Evolutionary conservation across 352 stramenopile species (phyloP).

Genomic region (Phytophthora gonapodyides): DNA sequence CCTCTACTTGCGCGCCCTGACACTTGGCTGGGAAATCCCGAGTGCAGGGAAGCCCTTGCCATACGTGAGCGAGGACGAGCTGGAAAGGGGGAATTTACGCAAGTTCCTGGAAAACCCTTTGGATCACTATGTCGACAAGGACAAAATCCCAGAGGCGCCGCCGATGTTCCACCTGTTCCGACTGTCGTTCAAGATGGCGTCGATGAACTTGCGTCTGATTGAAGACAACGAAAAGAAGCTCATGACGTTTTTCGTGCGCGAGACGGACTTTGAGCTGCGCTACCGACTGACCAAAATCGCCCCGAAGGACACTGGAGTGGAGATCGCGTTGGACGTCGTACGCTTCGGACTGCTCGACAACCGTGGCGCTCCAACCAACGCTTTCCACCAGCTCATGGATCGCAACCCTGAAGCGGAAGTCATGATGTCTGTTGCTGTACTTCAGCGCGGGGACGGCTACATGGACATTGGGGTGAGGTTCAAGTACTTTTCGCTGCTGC

Average conservation of each 20-base stretch:
- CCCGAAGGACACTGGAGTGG: conserved; percentile 44
- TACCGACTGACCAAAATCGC: conserved; percentile 54
- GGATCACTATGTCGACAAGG: conserved; percentile 61
- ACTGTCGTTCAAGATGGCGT: conserved; percentile 60
- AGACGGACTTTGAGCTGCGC: conserved; percentile 51
- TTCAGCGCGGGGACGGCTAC: conserved; percentile 54
- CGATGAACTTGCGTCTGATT: conserved; percentile 54
- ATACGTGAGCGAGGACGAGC: conserved; percentile 44
- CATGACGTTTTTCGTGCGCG: conserved; percentile 60
- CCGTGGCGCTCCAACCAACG: conserved; percentile 62
- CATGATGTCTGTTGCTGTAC: conserved; percentile 60
- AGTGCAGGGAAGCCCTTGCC: conserved; percentile 54
- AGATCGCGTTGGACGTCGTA: conserved; percentile 50
- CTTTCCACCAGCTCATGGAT: conserved; percentile 77
- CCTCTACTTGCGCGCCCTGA: conserved; percentile 61
- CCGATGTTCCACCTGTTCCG: conserved; percentile 66
- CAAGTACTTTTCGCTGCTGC: conserved; percentile 66
- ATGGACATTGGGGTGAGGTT: conserved; percentile 60
- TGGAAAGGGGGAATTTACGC: conserved; percentile 57
- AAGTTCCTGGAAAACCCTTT: conserved; percentile 69
- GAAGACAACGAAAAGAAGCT: conserved; percentile 53
- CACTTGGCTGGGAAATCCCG: conserved; percentile 71
- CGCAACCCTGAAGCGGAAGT: conserved; percentile 64
- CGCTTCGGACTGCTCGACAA: conserved; percentile 80
- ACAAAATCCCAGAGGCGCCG: conserved; percentile 38